phyloP scores from a whole-genome alignment of 108 stramenopile species.

The Skeletonema potamos region DNA sequence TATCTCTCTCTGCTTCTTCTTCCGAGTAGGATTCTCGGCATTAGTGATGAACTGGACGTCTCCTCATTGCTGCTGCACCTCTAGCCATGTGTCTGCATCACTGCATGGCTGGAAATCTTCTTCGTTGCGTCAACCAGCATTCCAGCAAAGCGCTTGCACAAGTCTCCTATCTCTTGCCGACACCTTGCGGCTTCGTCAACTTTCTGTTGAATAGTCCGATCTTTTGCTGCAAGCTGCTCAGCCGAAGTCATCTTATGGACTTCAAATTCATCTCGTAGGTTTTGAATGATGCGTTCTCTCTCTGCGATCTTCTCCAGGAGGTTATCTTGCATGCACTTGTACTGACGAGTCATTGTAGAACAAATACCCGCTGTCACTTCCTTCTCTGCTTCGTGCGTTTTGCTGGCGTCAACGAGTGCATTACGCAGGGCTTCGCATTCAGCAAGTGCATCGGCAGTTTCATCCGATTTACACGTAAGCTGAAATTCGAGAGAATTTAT shows the following conservation, averaged over 20 bases:
- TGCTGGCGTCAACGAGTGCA: conserved; percentile 50
- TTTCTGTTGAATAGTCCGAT: conserved; percentile 59
- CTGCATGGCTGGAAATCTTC: conserved; percentile 18
- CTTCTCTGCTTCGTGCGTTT: conserved; percentile 65
- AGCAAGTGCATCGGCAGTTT: conserved; percentile 24
- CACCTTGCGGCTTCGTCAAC: conserved; percentile 59
- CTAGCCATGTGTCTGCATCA: too few species aligned
- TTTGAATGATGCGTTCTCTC: conserved; percentile 65
- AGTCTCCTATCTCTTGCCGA: conserved; percentile 70
- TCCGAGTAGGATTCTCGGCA: too few species aligned
- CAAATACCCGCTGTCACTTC: conserved; percentile 61
- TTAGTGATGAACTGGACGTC: too few species aligned
- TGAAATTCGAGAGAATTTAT: conserved; percentile 33
- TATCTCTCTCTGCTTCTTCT: too few species aligned
- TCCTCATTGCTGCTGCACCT: too few species aligned
- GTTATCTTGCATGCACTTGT: conserved; percentile 87
- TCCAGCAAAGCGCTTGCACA: conserved; percentile 75
- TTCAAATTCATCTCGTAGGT: conserved; percentile 65
- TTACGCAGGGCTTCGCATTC: conserved; percentile 22
- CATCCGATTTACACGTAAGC: conserved; percentile 32
- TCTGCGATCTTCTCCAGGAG: conserved; percentile 75
- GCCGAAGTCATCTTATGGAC: conserved; percentile 41
- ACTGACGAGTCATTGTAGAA: conserved; percentile 82
- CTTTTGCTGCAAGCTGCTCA: conserved; percentile 56
- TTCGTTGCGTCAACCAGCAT: conserved; percentile 63